These are phyloP conservation scores for Silene uniflora DNA, from an alignment of 148 eudicot species.

Conservation along the genomic window DNA sequence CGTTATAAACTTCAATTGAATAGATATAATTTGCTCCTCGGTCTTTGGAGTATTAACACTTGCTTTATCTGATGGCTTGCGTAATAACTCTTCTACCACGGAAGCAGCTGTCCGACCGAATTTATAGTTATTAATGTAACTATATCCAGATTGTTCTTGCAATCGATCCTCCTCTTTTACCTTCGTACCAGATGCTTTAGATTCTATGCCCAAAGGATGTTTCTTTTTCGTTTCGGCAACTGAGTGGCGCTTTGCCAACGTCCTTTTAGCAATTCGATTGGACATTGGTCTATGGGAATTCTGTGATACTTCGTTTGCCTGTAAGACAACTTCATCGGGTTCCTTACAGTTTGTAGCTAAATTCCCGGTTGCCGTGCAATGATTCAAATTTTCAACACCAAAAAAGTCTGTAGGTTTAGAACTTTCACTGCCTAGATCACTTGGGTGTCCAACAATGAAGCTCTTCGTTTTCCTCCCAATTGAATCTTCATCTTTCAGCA, in stretches of 20 bases:
- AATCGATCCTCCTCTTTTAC: constrained; percentile 22
- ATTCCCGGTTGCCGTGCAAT: constrained; percentile 31
- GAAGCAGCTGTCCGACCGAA: constrained; percentile 70
- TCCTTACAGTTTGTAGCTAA: constrained; percentile 52
- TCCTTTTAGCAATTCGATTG: constrained; percentile 23
- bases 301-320: constrained; percentile 29
- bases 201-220: constrained; percentile 25
- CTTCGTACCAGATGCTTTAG: constrained; percentile 20
- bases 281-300: constrained; percentile 24
- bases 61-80: constrained; percentile 53
- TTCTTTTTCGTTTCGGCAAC: constrained; percentile 33
- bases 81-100: constrained; percentile 56
- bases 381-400: constrained; percentile 21
- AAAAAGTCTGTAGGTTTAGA: constrained; percentile 15
- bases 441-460: constrained; percentile 27
- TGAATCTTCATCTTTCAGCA: constrained; percentile 25
- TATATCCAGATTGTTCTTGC: constrained; percentile 25
- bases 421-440: constrained; percentile 26
- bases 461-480: constrained; percentile 24
- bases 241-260: constrained; percentile 24
- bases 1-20: constrained; percentile 63
- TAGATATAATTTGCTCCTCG: constrained; percentile 55
- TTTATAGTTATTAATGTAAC: constrained; percentile 55
- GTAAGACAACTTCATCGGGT: constrained; percentile 59
- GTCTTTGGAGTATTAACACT: constrained; percentile 38